Evolutionary conservation across 495 filamentous ascomycete genomes (phyloP), one percentile per base, ranked within the genome.

Genomic region (Podospora anserina): DNA sequence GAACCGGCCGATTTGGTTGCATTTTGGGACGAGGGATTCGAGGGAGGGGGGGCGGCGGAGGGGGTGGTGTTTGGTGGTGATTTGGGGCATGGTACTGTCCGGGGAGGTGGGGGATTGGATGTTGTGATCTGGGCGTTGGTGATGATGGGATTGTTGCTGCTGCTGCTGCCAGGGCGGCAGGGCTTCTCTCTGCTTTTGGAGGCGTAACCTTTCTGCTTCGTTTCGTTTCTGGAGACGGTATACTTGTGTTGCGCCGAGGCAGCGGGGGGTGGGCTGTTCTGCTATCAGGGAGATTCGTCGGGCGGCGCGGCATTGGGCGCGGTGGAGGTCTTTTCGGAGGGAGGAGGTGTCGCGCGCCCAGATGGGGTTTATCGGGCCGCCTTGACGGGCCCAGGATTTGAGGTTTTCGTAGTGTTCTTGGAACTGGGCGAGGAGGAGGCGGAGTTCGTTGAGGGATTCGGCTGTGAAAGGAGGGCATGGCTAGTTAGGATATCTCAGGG

Each of bases 251-350:
- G 82, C 82, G 56, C 82, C 82, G 6, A 84, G 74, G 67, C 82
- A 84, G 5, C 82, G 75, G 1, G 57, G 55, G 16, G 68, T 68
- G 19, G 74, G 74, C 56, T 82, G 74, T 61, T 77, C 74, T 23
- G 78, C 78, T 53, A 72, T 70, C 68, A 83, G 55, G 5, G 23
- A 19, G 54, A 84, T 80, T 71, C 82, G 81, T 26, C 77, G 68
- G 23, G 81, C 80, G 32, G 81, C 80, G 39, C 78, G 80, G 77
- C 82, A 82, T 68, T 84, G 82, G 4, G 81, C 80, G 49, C 80
- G 78, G 71, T 83, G 82, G 2, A 84, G 77, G 44, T 80, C 80
- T 5, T 71, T 71, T 23, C 76, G 71, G 16, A 84, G 76, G 15
- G 61, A 59, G 49, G 64, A 58, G 18, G 82, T 83, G 64, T 83